These are phyloP conservation scores for Kitagawia praeruptora DNA, from an alignment of 129 eudicot species.

Conservation along the genomic window DNA sequence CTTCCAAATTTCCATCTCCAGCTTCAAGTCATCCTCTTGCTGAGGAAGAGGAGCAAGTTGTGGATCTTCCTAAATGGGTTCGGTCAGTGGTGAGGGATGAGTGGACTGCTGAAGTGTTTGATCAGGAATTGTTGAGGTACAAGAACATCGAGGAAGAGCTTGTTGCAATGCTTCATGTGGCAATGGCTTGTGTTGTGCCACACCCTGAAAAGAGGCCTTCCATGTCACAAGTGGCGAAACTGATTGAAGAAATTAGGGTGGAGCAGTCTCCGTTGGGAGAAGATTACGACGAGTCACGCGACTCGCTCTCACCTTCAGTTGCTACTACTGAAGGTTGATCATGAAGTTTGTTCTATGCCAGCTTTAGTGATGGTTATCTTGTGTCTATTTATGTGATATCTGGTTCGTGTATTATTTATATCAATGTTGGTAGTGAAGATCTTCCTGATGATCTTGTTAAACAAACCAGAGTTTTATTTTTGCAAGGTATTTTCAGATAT, in stretches of 20 bases:
- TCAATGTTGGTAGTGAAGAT: neutral
- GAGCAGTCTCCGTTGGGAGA: conserved; percentile 93
- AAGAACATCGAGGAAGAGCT: conserved; percentile 95
- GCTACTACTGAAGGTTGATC: conserved; percentile 53
- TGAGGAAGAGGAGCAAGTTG: conserved; percentile 39
- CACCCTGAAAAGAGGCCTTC: conserved; percentile 84
- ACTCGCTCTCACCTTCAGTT: conserved; percentile 77
- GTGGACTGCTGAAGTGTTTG: conserved; percentile 99
- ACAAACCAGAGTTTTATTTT: neutral
- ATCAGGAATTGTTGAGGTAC: conserved; percentile 82
- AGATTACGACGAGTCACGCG: conserved; percentile 83
- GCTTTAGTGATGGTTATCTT: neutral
- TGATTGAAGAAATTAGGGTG: conserved; percentile 90
- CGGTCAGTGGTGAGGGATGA: conserved; percentile 88
- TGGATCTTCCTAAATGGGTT: conserved; percentile 89
- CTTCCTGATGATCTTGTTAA: conserved; percentile 1
- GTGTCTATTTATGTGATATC: conserved; percentile 8
- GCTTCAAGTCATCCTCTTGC: conserved; percentile 36
- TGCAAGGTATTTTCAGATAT: conserved; percentile 10
- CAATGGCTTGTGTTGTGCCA: conserved; percentile 74
- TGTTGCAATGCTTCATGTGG: conserved; percentile 88
- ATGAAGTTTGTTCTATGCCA: neutral
- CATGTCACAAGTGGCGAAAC: conserved; percentile 68
- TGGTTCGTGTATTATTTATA: neutral
- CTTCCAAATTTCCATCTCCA: conserved; percentile 51